Percentiles rank a stretch among this genome's conserved stretches.
Conservation (phyloP, 768 basidiomycete genomes). For the Nidularia sp. region DNA sequence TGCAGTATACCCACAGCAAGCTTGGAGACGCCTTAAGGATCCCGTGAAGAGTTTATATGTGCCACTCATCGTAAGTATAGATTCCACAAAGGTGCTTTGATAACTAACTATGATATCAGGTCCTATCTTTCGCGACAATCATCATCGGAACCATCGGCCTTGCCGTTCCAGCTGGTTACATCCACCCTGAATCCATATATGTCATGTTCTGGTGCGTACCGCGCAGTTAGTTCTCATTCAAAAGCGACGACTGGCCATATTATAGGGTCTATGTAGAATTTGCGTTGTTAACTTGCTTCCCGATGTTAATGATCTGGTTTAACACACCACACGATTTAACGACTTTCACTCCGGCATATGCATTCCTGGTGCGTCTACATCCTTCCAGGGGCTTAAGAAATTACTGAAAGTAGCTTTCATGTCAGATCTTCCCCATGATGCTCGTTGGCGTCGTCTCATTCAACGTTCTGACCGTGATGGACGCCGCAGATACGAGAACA, state of each 20-base stretch:
- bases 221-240: background rate
- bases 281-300: constrained; percentile 32
- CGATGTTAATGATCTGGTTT: constrained; percentile 49
- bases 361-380: constrained; percentile 25
- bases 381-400: background rate
- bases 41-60: constrained; percentile 42
- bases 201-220: constrained; percentile 36
- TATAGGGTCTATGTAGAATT: constrained; percentile 38
- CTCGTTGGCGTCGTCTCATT: constrained; percentile 43
- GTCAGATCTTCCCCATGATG: constrained; percentile 34
- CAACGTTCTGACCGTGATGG: constrained; percentile 34
- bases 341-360: constrained; percentile 31
- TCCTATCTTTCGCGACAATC: constrained; percentile 46
- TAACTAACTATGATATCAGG: constrained; percentile 14
- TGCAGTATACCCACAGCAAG: constrained; percentile 41
- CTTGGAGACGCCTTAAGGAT: constrained; percentile 35
- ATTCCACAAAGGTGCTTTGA: no score
- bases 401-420: background rate
- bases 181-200: constrained; percentile 30
- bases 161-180: constrained; percentile 29
- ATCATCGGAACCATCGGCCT: constrained; percentile 46
- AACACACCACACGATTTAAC: constrained; percentile 39
- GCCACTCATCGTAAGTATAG: constrained; percentile 17
- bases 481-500: constrained; percentile 26
- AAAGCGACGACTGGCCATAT: background rate